Percentiles rank a stretch among this genome's conserved stretches.
Evolutionary conservation across 2,329 filamentous ascomycete genomes (phyloP).

Genomic region (Thermoascus crustaceus): DNA sequence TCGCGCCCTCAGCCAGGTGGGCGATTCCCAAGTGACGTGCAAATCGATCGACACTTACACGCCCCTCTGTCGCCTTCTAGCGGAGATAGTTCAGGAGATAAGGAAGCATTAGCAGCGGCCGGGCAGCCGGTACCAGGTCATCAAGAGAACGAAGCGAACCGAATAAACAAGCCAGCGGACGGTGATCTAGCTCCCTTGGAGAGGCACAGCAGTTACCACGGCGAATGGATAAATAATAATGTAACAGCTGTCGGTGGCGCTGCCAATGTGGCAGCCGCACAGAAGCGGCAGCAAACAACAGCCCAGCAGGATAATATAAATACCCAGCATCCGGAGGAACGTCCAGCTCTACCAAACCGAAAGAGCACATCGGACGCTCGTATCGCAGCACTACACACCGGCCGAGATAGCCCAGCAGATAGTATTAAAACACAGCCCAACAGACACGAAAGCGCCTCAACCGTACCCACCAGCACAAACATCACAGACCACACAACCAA

Average conservation of each 20-base stretch:
- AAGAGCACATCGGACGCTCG: not conserved
- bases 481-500: constrained; percentile 25
- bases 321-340: not conserved
- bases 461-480: constrained; percentile 27
- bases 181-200: constrained; percentile 12
- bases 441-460: constrained; percentile 26
- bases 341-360: not conserved
- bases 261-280: not conserved
- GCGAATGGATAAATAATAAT: constrained; percentile 48
- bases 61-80: constrained; percentile 72
- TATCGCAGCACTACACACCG: constrained; percentile 1
- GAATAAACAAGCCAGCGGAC: constrained; percentile 7
- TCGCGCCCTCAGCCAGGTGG: constrained; percentile 83
- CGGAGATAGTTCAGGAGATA: constrained; percentile 64
- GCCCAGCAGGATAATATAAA: not conserved
- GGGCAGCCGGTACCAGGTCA: constrained; percentile 47
- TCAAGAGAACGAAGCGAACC: too few relatives aligned
- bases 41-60: constrained; percentile 78
- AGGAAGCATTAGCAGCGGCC: constrained; percentile 53
- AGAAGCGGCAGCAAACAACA: constrained; percentile 10
- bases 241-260: constrained; percentile 33
- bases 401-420: constrained; percentile 4
- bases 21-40: constrained; percentile 90
- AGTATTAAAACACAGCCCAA: constrained; percentile 11
- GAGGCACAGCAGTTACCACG: constrained; percentile 37